phyloP scores from a whole-genome alignment of 148 eudicot genomes.

The Rhododendron simsii region DNA sequence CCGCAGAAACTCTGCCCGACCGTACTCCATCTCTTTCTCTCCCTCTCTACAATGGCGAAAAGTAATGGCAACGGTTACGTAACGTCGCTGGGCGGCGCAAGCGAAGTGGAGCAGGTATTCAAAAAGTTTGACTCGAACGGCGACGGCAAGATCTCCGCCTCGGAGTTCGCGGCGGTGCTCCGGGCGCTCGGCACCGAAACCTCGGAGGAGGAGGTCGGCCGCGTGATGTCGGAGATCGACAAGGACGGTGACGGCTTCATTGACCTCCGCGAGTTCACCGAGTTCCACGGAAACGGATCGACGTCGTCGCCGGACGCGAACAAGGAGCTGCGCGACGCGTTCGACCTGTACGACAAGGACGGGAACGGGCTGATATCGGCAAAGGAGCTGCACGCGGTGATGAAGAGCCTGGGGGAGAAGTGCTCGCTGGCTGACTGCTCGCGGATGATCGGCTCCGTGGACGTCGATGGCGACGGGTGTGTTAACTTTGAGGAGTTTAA shows the following conservation, averaged over 20 bases:
- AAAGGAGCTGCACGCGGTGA: conserved; percentile 50
- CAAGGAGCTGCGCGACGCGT: conserved; percentile 64
- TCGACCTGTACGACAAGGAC: conserved; percentile 61
- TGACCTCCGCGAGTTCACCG: conserved; percentile 60
- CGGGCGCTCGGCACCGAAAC: conserved; percentile 57
- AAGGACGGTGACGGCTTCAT: conserved; percentile 74
- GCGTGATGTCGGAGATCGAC: conserved; percentile 75
- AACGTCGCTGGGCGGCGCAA: conserved; percentile 8
- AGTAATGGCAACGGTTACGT: background rate
- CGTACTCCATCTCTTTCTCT: background rate
- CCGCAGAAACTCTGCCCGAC: background rate
- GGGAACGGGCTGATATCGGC: conserved; percentile 66
- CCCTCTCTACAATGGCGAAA: background rate
- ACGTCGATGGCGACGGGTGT: conserved; percentile 67
- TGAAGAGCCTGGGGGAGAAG: conserved; percentile 59
- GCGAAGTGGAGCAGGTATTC: conserved; percentile 48
- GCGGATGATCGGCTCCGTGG: conserved; percentile 64
- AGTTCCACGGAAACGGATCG: conserved; percentile 30
- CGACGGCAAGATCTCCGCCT: conserved; percentile 60
- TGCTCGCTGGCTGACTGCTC: conserved; percentile 47
- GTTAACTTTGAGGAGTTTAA: conserved; percentile 80
- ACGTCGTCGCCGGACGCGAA: conserved; percentile 20
- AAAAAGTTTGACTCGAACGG: conserved; percentile 69
- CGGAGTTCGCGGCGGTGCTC: conserved; percentile 46
- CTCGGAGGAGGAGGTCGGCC: conserved; percentile 39